These are phyloP conservation scores for Stenocarpella maydis DNA, from an alignment of 2,329 filamentous ascomycete genomes.

Conservation along the genomic window DNA sequence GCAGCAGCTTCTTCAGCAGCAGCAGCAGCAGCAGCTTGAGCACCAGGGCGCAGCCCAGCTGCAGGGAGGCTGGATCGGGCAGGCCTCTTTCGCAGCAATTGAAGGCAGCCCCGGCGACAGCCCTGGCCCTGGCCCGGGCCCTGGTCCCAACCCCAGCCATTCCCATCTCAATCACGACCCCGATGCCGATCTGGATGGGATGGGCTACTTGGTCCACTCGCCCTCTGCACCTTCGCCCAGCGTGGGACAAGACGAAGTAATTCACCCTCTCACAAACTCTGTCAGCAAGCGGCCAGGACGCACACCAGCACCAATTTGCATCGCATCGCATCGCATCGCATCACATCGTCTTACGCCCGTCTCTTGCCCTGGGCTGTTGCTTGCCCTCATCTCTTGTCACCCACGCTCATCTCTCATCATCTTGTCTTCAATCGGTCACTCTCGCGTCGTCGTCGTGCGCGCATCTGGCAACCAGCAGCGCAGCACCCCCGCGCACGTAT, in stretches of 20 bases:
- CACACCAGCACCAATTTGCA: constrained; percentile 3
- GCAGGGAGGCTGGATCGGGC: neutral
- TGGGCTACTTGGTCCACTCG: neutral
- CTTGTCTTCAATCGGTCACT: neutral
- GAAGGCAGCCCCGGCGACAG: neutral
- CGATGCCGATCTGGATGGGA: neutral
- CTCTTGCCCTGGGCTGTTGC: neutral
- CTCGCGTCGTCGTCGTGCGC: neutral
- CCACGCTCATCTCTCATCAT: neutral
- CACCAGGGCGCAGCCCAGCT: neutral
- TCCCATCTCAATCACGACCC: neutral
- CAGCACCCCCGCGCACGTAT: neutral
- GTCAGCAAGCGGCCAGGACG: neutral
- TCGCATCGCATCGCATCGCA: neutral
- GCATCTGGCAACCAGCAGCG: neutral
- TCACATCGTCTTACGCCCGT: no score
- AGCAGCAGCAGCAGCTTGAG: neutral
- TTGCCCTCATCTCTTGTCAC: neutral
- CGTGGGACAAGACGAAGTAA: neutral
- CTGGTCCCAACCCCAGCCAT: neutral
- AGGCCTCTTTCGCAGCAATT: neutral
- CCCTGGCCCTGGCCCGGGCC: neutral
- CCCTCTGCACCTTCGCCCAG: neutral
- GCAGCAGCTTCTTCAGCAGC: no score
- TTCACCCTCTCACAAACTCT: constrained; percentile 4